Evolutionary conservation across 441 rosid genomes (phyloP).

Genomic region (Eugenia klotzschiana): DNA sequence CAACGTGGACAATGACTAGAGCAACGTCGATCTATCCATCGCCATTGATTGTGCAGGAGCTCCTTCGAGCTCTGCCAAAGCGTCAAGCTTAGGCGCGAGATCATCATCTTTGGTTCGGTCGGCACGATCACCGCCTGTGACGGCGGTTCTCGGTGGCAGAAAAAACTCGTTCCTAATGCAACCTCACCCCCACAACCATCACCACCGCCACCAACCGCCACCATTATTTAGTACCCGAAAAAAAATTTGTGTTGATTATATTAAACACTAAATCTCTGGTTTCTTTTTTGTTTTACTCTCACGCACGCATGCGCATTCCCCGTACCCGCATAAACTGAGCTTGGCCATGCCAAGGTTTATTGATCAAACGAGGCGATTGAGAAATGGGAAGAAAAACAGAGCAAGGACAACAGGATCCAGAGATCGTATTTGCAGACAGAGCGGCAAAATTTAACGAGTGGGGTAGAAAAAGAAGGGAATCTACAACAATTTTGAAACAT

Average conservation of each 20-base stretch:
- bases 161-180: slow-evolving; percentile 24
- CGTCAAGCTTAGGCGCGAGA: slow-evolving; percentile 43
- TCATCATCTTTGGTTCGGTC: slow-evolving; percentile 38
- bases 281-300: neutral
- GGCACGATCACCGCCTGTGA: slow-evolving; percentile 23
- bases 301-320: neutral
- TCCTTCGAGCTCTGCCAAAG: slow-evolving; percentile 42
- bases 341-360: neutral
- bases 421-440: neutral
- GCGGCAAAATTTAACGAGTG: neutral
- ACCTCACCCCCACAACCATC: neutral
- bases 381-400: neutral
- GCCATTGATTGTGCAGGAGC: slow-evolving; percentile 17
- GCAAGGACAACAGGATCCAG: neutral
- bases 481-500: neutral
- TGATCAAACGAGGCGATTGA: neutral
- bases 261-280: neutral
- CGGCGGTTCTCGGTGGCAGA: slow-evolving; percentile 36
- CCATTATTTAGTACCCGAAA: neutral
- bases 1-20: neutral
- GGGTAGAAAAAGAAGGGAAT: neutral
- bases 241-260: slow-evolving; percentile 21
- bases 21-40: neutral
- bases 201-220: neutral
- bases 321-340: neutral